Conservation (phyloP, 495 filamentous ascomycete species). For the Penicillium steckii region DNA sequence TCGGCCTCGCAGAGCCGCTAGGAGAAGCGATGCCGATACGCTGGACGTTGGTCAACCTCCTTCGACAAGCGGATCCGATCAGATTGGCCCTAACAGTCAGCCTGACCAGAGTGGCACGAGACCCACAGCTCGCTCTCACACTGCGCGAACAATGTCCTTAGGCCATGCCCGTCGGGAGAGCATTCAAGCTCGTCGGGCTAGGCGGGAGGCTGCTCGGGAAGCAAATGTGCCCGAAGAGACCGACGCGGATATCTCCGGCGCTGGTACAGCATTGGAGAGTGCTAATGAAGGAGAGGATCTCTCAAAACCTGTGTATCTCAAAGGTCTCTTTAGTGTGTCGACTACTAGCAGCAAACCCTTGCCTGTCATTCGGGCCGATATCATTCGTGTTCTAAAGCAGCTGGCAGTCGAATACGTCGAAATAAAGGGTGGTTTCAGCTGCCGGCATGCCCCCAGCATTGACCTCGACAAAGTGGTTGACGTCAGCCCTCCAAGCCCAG, state of each 20-base stretch:
- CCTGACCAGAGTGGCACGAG: conserved; percentile 38
- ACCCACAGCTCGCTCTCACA: conserved; percentile 32
- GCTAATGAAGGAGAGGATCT: conserved; percentile 53
- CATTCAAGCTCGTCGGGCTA: conserved; percentile 77
- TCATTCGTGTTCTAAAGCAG: conserved; percentile 85
- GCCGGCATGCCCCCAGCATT: conserved; percentile 84
- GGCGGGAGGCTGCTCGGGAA: conserved; percentile 64
- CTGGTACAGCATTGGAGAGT: conserved; percentile 51
- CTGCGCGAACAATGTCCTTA: conserved; percentile 81
- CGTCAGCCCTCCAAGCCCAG: conserved; percentile 53
- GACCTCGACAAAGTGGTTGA: conserved; percentile 72
- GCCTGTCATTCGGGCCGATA: conserved; percentile 78
- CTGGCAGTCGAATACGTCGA: conserved; percentile 88
- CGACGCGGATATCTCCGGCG: conserved; percentile 53
- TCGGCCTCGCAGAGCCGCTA: conserved; percentile 57
- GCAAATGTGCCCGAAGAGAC: conserved; percentile 81
- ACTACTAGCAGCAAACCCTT: conserved; percentile 94
- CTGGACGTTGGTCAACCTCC: conserved; percentile 57
- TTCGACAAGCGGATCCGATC: conserved; percentile 76
- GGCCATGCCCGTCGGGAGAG: conserved; percentile 88
- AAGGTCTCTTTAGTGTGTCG: conserved; percentile 95
- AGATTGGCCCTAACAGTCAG: conserved; percentile 51
- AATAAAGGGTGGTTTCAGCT: conserved; percentile 91
- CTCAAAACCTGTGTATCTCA: conserved; percentile 92
- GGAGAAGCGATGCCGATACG: conserved; percentile 56